Evolutionary conservation across 2,329 filamentous ascomycete genomes (phyloP), one percentile per base, ranked within the genome.

Genomic region (Cladosporium sp.): DNA sequence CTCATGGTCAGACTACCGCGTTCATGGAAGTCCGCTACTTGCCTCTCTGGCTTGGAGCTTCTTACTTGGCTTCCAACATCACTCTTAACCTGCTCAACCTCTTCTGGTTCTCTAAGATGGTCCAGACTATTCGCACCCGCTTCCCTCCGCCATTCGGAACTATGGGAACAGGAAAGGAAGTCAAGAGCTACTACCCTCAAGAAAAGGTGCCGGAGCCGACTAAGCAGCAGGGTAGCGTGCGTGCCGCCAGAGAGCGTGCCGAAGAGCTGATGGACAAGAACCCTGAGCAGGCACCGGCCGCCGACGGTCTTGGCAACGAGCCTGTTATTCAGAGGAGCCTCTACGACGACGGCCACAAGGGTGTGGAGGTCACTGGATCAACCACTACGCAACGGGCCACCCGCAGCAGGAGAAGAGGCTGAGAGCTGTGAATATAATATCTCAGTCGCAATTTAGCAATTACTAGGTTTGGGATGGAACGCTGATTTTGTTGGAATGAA

Each of bases 51-150:
- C 82, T 95, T 26, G 88, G 86, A 1, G 79, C 78, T 15, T 80
- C 87, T 32, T 95, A 95, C 74, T 78, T 93, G 7, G 83, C 83
- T 11, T 88, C 87, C 74, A 95, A 95, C 76, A 64, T 92, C 24
- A 85, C 86, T 0, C 84, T 96, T 30, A 94, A 93, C 74, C 83
- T 85, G 14, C 81, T 96, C 62, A 96, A 96, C 79, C 88, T 91
- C 74, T 91, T 89, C 79, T 96, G 92, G 92, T 95, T 94, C 76
- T 83, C 87, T 74, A 92, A 92, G 85, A 96, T 96, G 92, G 88
- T 96, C 68, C 84, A 87, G 67, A 91, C 92, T 10, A 87, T 95
- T 14, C 84, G 88, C 67, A 93, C 91, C 81, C 85, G 92, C 30
- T 95, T 95, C 74, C 84, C 87, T 67, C 82, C 83, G 78, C 89